Conservation (phyloP, 805 yeast genomes). For the Ogataea allantospora region DNA sequence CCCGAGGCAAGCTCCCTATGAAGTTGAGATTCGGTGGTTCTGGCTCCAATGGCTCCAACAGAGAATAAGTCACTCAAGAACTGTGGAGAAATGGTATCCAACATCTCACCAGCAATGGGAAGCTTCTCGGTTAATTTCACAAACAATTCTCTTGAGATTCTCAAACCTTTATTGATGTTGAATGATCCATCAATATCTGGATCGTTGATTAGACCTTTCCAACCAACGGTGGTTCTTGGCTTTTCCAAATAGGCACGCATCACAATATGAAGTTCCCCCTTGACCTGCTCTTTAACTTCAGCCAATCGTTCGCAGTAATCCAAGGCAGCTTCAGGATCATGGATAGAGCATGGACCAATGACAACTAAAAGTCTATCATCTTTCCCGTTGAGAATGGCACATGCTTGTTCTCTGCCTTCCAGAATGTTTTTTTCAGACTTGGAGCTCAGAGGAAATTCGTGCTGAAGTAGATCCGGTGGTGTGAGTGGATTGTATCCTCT, state of each 20-base stretch:
- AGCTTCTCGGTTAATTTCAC: slow-evolving; percentile 75
- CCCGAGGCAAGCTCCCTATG: slow-evolving; percentile 98
- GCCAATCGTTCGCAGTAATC: slow-evolving; percentile 77
- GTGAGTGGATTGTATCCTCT: slow-evolving; percentile 91
- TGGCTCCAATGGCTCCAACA: slow-evolving; percentile 97
- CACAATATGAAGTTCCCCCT: slow-evolving; percentile 76
- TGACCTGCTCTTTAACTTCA: slow-evolving; percentile 55
- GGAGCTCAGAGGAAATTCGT: slow-evolving; percentile 70
- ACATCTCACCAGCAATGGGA: slow-evolving; percentile 97
- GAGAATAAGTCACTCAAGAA: slow-evolving; percentile 90
- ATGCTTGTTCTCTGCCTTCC: slow-evolving; percentile 73
- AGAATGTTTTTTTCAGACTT: slow-evolving; percentile 61
- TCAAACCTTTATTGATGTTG: slow-evolving; percentile 91
- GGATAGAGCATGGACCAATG: slow-evolving; percentile 96
- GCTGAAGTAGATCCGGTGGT: slow-evolving; percentile 92
- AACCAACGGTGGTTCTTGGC: slow-evolving; percentile 98
- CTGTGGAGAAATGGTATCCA: slow-evolving; percentile 97
- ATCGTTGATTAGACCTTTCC: slow-evolving; percentile 98
- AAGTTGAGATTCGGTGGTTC: slow-evolving; percentile 97
- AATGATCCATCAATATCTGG: slow-evolving; percentile 93
- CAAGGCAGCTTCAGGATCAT: slow-evolving; percentile 88
- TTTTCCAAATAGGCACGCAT: slow-evolving; percentile 98
- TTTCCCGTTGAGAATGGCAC: slow-evolving; percentile 69
- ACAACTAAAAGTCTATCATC: slow-evolving; percentile 88
- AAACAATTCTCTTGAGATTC: slow-evolving; percentile 84